Base-by-base conservation (phyloP, 257 asterid species). In the Solanum gandarillasii region DNA sequence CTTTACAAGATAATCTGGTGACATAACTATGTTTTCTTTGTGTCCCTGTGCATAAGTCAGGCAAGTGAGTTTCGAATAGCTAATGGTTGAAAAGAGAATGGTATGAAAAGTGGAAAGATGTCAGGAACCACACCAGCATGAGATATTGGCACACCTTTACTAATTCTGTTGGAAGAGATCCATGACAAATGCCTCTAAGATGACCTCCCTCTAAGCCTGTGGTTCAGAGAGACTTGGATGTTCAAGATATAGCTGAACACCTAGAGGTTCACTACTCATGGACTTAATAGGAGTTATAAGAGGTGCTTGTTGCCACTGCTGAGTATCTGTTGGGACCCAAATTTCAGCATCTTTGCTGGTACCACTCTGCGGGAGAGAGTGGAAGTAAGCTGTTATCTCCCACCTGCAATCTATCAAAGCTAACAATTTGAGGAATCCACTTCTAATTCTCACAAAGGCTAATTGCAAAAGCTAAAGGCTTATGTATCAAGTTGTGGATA, bases 241-340 rank as follows among this genome's bases (percentile, higher is more conserved):
- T 88, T 95, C 98, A n/a, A 93, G 86, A 89, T 95, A 96, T 83
- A 95, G 93, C 93, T 96, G 98, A 87, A 96, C 89, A 25, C 95
- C 94, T 32, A 96, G 95, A 84, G 98, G 98, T 73, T 96, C 95
- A 88, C 95, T 93, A 92, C 78, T 91, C 96, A 96, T 93, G 88
- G 99, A 96, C 92, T 93, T 96, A 89, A 96, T 93, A 1, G 99
- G 99, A 78, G 89, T 90, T 87, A 96, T 95, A 36, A 90, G 46
- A 4, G 99, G 95, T 9, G 96, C 95, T 90, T 94, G 95, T 89
- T 92, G 94, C 99, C 99, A 96, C 83, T 94, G 99, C 92, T 91
- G 94, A 31, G 92, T 89, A 88, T 94, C 98, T 3, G 98, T 93
- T 32, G 98, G 96, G 87, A 95, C 87, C 99, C 99, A 96, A 91